Conservation (phyloP, 1,284 basidiomycete genomes). For the Apiotrichum mycotoxinovorans region DNA sequence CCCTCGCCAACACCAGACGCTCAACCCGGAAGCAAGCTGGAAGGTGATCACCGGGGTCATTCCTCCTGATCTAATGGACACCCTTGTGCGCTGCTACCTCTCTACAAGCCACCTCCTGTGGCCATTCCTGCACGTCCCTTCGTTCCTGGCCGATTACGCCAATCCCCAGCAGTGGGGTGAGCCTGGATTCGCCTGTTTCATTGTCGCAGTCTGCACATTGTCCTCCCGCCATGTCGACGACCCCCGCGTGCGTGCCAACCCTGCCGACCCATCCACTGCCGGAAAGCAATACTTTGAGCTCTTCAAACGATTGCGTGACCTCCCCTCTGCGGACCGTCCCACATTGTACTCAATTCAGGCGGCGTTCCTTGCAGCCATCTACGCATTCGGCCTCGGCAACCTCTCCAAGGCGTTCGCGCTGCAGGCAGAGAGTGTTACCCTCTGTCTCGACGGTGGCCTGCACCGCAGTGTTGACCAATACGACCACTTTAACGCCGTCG, state of each 20-base stretch:
- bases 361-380: slow-evolving; percentile 78
- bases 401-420: slow-evolving; percentile 80
- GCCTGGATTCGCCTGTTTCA: slow-evolving; percentile 84
- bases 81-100: slow-evolving; percentile 56
- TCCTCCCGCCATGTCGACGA: slow-evolving; percentile 87
- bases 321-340: slow-evolving; percentile 79
- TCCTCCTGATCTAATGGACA: slow-evolving; percentile 84
- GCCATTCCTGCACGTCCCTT: slow-evolving; percentile 84
- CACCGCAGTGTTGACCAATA: slow-evolving; percentile 84
- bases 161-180: slow-evolving; percentile 89
- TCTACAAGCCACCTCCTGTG: slow-evolving; percentile 87
- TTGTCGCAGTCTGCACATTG: slow-evolving; percentile 81
- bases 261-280: slow-evolving; percentile 72
- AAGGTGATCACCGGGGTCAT: slow-evolving; percentile 76
- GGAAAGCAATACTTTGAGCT: slow-evolving; percentile 88
- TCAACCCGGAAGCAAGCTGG: slow-evolving; percentile 67
- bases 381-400: slow-evolving; percentile 78
- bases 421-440: slow-evolving; percentile 74
- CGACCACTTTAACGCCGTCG: slow-evolving; percentile 78
- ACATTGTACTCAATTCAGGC: slow-evolving; percentile 85
- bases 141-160: slow-evolving; percentile 81
- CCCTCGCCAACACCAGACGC: slow-evolving; percentile 61
- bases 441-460: slow-evolving; percentile 75
- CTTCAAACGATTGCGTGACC: slow-evolving; percentile 72
- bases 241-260: slow-evolving; percentile 73